Conservation (phyloP, 805 yeast species). For the Dipodascopsis tothii region DNA sequence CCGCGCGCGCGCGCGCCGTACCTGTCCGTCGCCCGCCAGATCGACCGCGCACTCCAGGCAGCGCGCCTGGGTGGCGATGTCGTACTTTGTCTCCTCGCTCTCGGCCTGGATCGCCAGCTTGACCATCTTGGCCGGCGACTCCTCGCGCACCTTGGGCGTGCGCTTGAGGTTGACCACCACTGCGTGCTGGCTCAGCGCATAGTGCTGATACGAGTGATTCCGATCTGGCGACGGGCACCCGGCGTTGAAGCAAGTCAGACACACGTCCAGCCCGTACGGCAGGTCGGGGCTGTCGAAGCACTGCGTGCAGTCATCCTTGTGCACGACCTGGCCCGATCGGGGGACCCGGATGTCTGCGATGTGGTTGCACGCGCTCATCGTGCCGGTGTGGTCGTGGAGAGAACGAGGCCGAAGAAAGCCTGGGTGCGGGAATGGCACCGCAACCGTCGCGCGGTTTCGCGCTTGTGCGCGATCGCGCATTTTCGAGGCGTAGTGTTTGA, state of each 20-base stretch:
- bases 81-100: constrained; percentile 55
- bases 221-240: constrained; percentile 47
- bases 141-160: constrained; percentile 23
- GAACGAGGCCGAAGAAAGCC: too few relatives aligned
- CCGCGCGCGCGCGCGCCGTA: neutral
- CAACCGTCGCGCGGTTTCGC: too few relatives aligned
- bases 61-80: constrained; percentile 39
- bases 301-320: constrained; percentile 85
- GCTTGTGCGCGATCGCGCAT: too few relatives aligned
- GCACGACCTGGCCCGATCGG: constrained; percentile 37
- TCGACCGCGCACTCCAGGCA: constrained; percentile 30
- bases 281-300: constrained; percentile 64
- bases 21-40: neutral
- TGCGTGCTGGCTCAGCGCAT: constrained; percentile 44
- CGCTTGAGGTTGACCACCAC: constrained; percentile 51
- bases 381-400: too few relatives aligned
- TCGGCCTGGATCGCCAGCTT: constrained; percentile 63
- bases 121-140: constrained; percentile 42
- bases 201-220: constrained; percentile 52
- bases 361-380: neutral
- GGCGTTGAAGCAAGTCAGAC: constrained; percentile 54
- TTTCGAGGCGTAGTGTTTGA: too few relatives aligned
- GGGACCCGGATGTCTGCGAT: neutral
- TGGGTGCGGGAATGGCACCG: too few relatives aligned
- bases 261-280: constrained; percentile 60